These are phyloP conservation scores for Leccinum imitatum DNA, from an alignment of 768 basidiomycete species.

Conservation along the genomic window DNA sequence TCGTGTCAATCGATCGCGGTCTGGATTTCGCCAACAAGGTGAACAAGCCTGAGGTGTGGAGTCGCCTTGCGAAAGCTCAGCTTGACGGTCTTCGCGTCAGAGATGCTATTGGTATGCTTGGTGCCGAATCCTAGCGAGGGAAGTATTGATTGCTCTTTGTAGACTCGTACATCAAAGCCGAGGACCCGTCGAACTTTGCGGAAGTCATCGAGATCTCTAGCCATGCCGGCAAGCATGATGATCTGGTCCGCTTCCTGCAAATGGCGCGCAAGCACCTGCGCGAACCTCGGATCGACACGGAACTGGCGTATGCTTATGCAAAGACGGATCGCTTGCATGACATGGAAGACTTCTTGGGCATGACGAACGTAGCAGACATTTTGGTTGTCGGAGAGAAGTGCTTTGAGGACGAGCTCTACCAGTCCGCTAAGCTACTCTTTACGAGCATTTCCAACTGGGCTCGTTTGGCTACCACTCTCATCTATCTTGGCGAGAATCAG, in stretches of 20 bases:
- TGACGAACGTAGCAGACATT: conserved; percentile 98
- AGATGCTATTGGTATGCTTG: conserved; percentile 84
- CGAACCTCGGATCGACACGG: conserved; percentile 97
- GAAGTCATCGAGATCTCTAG: conserved; percentile 97
- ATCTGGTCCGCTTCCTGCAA: conserved; percentile 94
- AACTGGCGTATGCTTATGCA: conserved; percentile 96
- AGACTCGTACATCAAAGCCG: conserved; percentile 98
- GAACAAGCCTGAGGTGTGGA: conserved; percentile 96
- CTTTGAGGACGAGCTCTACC: conserved; percentile 97
- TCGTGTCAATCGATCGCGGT: conserved; percentile 96
- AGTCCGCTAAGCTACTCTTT: conserved; percentile 95
- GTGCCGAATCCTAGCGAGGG: background rate
- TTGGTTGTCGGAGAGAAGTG: conserved; percentile 98
- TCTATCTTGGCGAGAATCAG: conserved; percentile 98
- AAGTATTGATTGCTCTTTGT: conserved; percentile 5
- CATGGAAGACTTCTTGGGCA: conserved; percentile 98
- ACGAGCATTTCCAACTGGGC: conserved; percentile 99
- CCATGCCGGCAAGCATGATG: conserved; percentile 88
- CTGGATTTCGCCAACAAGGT: conserved; percentile 95
- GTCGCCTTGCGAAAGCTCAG: conserved; percentile 96
- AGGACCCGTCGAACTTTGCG: conserved; percentile 88
- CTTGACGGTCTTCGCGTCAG: conserved; percentile 97
- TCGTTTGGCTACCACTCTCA: conserved; percentile 93
- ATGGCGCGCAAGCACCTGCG: conserved; percentile 98
- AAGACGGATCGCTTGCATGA: conserved; percentile 97